Conservation (phyloP, 2,329 filamentous ascomycete species). For the Aspergillus brunneoviolaceus region DNA sequence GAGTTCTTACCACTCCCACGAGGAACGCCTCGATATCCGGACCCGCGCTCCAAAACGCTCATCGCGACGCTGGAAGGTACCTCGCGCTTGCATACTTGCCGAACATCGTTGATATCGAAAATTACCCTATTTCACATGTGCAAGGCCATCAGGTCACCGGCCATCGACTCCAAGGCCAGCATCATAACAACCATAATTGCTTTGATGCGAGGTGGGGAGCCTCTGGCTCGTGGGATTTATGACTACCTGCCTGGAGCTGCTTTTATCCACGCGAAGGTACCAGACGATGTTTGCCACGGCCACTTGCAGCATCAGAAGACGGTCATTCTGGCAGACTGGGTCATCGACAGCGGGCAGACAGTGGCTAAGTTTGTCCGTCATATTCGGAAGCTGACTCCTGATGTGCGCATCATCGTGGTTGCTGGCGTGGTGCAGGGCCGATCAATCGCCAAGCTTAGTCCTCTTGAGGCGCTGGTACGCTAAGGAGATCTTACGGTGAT, state of each 20-base stretch:
- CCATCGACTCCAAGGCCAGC: conserved; percentile 49
- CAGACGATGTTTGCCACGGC: conserved; percentile 43
- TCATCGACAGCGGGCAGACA: conserved; percentile 59
- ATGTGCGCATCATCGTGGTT: conserved; percentile 54
- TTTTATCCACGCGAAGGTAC: conserved; percentile 50
- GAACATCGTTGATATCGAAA: conserved; percentile 50
- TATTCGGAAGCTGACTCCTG: conserved; percentile 43
- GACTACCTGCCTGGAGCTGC: conserved; percentile 52
- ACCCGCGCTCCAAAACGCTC: conserved; percentile 49
- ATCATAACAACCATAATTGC: conserved; percentile 57
- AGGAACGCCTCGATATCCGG: conserved; percentile 52
- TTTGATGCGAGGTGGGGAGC: conserved; percentile 63
- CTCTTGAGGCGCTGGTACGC: conserved; percentile 10
- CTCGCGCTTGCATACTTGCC: conserved; percentile 53
- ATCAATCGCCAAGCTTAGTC: conserved; percentile 24
- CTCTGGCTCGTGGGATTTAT: conserved; percentile 60
- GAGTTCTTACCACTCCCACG: conserved; percentile 55
- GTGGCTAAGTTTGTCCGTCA: conserved; percentile 50
- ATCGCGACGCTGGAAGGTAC: conserved; percentile 53
- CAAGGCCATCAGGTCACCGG: conserved; percentile 49
- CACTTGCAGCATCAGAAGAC: conserved; percentile 44
- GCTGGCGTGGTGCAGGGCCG: conserved; percentile 55
- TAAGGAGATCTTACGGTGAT: conserved; percentile 43
- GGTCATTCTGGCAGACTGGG: conserved; percentile 59
- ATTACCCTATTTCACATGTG: conserved; percentile 52